Evolutionary conservation across 2,329 filamentous ascomycete species (phyloP), one percentile per base, ranked within the genome.

Genomic region (Fusarium floridanum): DNA sequence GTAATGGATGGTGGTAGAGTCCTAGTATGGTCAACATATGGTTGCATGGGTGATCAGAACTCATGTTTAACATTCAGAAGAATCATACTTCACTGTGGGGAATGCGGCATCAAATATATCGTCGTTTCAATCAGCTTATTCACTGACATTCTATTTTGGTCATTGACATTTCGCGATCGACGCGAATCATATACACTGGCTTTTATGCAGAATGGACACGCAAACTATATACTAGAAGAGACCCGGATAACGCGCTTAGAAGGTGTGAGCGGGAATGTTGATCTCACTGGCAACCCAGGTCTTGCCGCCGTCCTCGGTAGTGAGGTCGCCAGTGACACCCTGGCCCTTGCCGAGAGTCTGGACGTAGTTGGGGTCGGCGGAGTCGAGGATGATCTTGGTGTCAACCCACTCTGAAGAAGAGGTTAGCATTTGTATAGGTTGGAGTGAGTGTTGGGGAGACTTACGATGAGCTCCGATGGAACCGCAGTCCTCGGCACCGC

Each of bases 401-500:
- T 77, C 64, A 50, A 76, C 62, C 75, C 75, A 77, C 36, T 66
- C 73, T 77, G 22, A 17, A 7, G 4, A 20, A 0, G 2, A 6
- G 22, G 66, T 64, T 12, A 61, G 48, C 20, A 45, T 3, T 0
- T 11, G 24, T 12, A 1, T 22, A 10, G 1, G 12, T 5, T 2
- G 4, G 1, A 5, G 6, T 10, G 1, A 5, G 6, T 10, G 1
- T 4, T 16, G 2, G 3, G 4, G 0, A 3, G 4, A 60, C 75
- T 64, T 71, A 77, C 76, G 64, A 27, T 77, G 73, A 43, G 76
- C 76, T 34, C 61, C 61, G 22, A 80, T 64, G 2, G 72, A 78
- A 74, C 94, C 94, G 86, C 94, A 95, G 86, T 93, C 92, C 83
- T 95, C 92, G 81, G 91, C 92, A 64, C 91, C 94, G 81, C 90